phyloP scores from a whole-genome alignment of 345 rosid species.

The Noccaea bulbosa region DNA sequence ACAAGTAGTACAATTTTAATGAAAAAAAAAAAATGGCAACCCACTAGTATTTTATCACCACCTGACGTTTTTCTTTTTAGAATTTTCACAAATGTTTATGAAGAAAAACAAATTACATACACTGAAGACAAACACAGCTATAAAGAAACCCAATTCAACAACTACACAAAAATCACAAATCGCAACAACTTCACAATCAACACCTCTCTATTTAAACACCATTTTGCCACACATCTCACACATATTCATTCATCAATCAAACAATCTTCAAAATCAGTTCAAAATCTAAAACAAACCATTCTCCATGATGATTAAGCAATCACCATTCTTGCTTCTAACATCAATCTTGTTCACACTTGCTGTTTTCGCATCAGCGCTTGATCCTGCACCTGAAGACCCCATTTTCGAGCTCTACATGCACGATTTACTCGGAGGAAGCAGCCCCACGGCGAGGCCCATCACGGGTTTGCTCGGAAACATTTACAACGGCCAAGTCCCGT shows the following conservation, averaged over 20 bases:
- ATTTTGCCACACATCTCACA: constrained; percentile 33
- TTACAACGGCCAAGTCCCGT: constrained; percentile 94
- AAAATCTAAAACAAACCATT: constrained; percentile 4
- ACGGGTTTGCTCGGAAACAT: constrained; percentile 94
- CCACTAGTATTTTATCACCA: constrained; percentile 16
- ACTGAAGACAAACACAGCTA: constrained; percentile 15
- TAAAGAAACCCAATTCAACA: constrained; percentile 46
- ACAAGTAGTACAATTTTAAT: constrained; percentile 1
- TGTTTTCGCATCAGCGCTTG: constrained; percentile 49
- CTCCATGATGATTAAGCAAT: constrained; percentile 53
- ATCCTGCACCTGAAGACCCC: constrained; percentile 53
- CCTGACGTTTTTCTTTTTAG: background rate
- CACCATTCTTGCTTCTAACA: constrained; percentile 41
- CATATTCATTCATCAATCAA: constrained; percentile 44
- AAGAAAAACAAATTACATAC: background rate
- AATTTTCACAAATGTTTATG: background rate
- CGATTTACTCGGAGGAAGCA: constrained; percentile 89
- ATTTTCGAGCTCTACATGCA: constrained; percentile 85
- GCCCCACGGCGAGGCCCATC: constrained; percentile 85
- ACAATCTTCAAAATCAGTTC: constrained; percentile 24
- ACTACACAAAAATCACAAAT: constrained; percentile 48
- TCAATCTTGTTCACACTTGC: constrained; percentile 44
- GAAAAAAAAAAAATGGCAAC: background rate
- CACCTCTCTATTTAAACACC: constrained; percentile 52
- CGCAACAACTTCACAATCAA: constrained; percentile 52